Evolutionary conservation across 495 filamentous ascomycete genomes (phyloP).

Genomic region (Pseudotulostoma volvatum): DNA sequence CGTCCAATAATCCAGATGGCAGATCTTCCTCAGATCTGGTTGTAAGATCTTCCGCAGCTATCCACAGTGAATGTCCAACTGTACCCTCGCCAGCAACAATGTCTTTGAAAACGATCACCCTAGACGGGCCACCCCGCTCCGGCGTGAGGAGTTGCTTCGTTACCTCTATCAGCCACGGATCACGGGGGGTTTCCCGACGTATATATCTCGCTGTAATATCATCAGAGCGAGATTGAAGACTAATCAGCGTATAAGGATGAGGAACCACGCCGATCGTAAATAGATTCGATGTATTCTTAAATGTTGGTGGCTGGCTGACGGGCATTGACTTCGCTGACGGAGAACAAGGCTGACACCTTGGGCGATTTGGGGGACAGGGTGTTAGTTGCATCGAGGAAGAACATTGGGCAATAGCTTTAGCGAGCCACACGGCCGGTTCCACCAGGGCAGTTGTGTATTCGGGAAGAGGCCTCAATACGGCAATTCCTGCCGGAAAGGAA

Average conservation of each 20-base stretch:
- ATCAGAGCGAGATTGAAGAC: constrained; percentile 36
- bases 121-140: constrained; percentile 39
- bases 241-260: constrained; percentile 70
- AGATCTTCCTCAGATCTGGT: constrained; percentile 25
- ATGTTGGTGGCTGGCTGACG: constrained; percentile 40
- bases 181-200: constrained; percentile 57
- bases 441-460: constrained; percentile 56
- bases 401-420: constrained; percentile 56
- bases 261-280: constrained; percentile 81
- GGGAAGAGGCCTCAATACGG: constrained; percentile 60
- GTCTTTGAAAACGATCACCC: constrained; percentile 66
- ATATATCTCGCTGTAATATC: constrained; percentile 49
- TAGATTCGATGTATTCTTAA: constrained; percentile 41
- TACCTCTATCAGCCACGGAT: constrained; percentile 59
- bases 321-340: constrained; percentile 31
- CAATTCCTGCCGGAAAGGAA: constrained; percentile 56
- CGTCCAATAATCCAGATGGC: constrained; percentile 30
- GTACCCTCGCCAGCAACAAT: constrained; percentile 50
- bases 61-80: constrained; percentile 52
- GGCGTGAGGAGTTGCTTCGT: constrained; percentile 53
- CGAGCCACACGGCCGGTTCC: constrained; percentile 51
- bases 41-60: constrained; percentile 52
- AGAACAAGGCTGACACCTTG: constrained; percentile 57
- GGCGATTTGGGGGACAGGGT: constrained; percentile 76
- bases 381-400: constrained; percentile 48